Percentiles rank a stretch among this genome's conserved stretches.
phyloP scores from a whole-genome alignment of 2,329 filamentous ascomycete species.

The Ophiostoma sp. region DNA sequence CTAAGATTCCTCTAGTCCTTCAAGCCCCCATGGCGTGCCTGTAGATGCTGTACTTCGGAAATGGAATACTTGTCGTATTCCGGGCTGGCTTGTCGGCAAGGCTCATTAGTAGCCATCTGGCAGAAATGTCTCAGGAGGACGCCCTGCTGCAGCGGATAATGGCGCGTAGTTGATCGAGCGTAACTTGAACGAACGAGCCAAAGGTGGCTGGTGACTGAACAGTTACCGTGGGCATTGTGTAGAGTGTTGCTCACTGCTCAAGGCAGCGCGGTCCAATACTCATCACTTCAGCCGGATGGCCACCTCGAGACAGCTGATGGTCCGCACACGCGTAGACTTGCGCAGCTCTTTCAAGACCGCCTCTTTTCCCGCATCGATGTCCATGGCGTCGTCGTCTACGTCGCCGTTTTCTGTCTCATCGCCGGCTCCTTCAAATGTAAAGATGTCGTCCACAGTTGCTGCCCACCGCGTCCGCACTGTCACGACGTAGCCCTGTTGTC shows the following conservation, averaged over 20 bases:
- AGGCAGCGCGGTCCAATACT: too few species aligned
- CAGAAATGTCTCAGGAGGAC: too few species aligned
- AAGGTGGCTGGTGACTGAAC: too few species aligned
- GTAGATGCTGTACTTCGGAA: too few species aligned
- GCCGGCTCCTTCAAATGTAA: slow-evolving; percentile 36
- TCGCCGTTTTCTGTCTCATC: slow-evolving; percentile 27
- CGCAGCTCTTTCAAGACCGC: neutral
- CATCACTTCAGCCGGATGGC: slow-evolving; percentile 21
- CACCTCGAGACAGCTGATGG: slow-evolving; percentile 25
- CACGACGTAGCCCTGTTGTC: slow-evolving; percentile 54
- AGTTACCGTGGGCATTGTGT: neutral
- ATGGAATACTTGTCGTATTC: too few species aligned
- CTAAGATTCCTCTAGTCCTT: too few species aligned
- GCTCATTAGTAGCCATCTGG: too few species aligned
- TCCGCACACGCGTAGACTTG: slow-evolving; percentile 15
- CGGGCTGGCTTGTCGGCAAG: too few species aligned
- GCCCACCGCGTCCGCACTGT: slow-evolving; percentile 57
- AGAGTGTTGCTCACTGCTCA: neutral
- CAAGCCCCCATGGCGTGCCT: too few species aligned
- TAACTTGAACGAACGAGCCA: too few species aligned
- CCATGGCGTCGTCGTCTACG: neutral
- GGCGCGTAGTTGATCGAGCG: too few species aligned
- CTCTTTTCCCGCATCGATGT: neutral
- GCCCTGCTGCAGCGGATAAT: too few species aligned
- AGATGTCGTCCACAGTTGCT: slow-evolving; percentile 62